Conservation (phyloP, 2,329 filamentous ascomycete genomes). For the Aureobasidium sp. region DNA sequence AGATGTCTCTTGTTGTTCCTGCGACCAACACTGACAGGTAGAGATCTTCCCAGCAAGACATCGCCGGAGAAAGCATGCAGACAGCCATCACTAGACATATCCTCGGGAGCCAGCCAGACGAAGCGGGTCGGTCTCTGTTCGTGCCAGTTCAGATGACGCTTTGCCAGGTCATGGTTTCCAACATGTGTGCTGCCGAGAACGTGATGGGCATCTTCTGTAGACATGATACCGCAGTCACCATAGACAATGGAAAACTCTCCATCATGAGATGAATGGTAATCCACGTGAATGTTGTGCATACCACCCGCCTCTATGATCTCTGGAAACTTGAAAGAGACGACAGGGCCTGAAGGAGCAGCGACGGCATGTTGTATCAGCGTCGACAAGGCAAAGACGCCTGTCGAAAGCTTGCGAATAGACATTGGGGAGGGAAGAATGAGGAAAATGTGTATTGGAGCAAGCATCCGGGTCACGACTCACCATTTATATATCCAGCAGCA, state of each 20-base stretch:
- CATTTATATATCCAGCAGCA: neutral
- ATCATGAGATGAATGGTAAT: conserved; percentile 36
- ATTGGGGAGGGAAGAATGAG: neutral
- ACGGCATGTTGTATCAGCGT: conserved; percentile 7
- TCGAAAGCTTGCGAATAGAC: conserved; percentile 7
- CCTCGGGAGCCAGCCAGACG: conserved; percentile 41
- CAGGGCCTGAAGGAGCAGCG: neutral
- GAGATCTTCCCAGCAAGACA: conserved; percentile 36
- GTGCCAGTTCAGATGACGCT: conserved; percentile 22
- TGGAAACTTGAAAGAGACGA: conserved; percentile 8
- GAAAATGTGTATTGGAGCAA: neutral
- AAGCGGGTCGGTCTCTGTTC: conserved; percentile 39
- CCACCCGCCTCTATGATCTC: conserved; percentile 24
- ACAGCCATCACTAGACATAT: conserved; percentile 35
- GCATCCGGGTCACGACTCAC: neutral
- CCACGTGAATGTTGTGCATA: conserved; percentile 45
- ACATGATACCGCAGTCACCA: conserved; percentile 37
- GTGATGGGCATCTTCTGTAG: conserved; percentile 35
- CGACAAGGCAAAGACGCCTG: conserved; percentile 11
- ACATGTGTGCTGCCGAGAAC: conserved; percentile 37
- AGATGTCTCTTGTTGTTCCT: conserved; percentile 31
- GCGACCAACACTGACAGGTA: conserved; percentile 32
- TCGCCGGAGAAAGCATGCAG: conserved; percentile 39
- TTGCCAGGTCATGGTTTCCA: conserved; percentile 26
- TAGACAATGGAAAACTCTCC: conserved; percentile 41